These are phyloP conservation scores for Rubia tinctorum DNA, from an alignment of 305 asterid genomes.

Conservation along the genomic window DNA sequence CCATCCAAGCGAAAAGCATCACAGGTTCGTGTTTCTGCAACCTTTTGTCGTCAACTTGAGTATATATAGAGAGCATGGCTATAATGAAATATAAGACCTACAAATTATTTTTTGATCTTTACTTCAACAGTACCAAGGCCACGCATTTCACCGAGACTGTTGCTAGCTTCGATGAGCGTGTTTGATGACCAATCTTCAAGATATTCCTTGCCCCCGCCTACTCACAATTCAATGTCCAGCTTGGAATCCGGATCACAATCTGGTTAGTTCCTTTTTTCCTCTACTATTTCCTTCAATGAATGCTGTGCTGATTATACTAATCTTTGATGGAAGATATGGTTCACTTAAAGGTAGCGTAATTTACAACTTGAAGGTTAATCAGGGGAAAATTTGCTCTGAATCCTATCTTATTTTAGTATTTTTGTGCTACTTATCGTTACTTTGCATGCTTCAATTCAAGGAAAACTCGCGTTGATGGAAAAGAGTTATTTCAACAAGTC, in stretches of 20 bases:
- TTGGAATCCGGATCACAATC: slow-evolving; percentile 62
- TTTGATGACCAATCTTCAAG: slow-evolving; percentile 64
- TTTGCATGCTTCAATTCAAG: slow-evolving; percentile 36
- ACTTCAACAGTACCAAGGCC: slow-evolving; percentile 55
- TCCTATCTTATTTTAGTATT: neutral
- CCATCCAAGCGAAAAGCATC: slow-evolving; percentile 23
- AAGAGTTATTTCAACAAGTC: slow-evolving; percentile 97
- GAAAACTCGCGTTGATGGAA: slow-evolving; percentile 90
- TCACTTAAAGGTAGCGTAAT: neutral
- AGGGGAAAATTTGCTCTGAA: neutral
- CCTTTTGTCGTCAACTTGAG: neutral
- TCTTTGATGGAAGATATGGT: neutral
- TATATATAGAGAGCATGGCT: no score
- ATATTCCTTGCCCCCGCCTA: slow-evolving; percentile 52
- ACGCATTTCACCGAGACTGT: slow-evolving; percentile 52
- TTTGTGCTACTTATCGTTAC: neutral
- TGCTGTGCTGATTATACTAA: neutral
- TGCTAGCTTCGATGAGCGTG: slow-evolving; percentile 78
- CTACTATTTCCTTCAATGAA: neutral
- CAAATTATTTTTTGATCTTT: no score
- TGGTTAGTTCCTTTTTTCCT: no score
- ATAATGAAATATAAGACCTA: no score
- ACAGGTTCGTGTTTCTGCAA: slow-evolving; percentile 34
- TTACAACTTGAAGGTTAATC: no score
- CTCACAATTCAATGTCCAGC: slow-evolving; percentile 66